These are phyloP conservation scores for Pythium scleroteichum DNA, from an alignment of 352 stramenopile species.

Conservation along the genomic window DNA sequence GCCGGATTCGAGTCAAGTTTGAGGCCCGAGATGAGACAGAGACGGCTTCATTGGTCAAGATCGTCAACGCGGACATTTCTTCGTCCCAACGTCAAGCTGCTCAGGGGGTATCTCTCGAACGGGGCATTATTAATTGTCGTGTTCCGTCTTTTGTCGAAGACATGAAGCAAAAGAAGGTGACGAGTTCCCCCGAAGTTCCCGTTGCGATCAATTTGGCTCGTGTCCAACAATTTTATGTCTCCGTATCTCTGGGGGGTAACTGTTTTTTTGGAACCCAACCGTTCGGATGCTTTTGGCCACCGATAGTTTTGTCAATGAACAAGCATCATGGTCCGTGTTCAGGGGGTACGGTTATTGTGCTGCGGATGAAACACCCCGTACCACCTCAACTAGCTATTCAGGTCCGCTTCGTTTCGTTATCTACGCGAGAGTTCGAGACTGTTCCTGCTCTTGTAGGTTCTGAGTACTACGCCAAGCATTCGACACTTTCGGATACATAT, in stretches of 20 bases:
- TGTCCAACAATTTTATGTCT: constrained; percentile 41
- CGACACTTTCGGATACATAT: too few relatives aligned
- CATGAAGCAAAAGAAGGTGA: constrained; percentile 28
- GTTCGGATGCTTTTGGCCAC: constrained; percentile 60
- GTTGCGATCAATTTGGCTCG: constrained; percentile 1
- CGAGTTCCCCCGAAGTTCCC: neutral
- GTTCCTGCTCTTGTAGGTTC: constrained; percentile 24
- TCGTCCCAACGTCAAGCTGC: neutral
- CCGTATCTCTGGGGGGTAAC: constrained; percentile 44
- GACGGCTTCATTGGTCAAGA: constrained; percentile 28
- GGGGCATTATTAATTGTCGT: constrained; percentile 38
- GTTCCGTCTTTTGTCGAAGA: constrained; percentile 61
- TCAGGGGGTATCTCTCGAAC: constrained; percentile 2
- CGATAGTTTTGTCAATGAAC: constrained; percentile 58
- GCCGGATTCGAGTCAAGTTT: constrained; percentile 50
- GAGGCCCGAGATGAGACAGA: constrained; percentile 36
- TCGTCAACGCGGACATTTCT: constrained; percentile 31
- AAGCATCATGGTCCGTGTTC: constrained; percentile 68
- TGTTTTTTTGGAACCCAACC: constrained; percentile 43
- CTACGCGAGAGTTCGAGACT: constrained; percentile 23
- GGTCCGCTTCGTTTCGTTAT: constrained; percentile 54
- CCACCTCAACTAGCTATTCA: constrained; percentile 43
- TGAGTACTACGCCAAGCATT: constrained; percentile 9
- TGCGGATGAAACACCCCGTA: constrained; percentile 78
- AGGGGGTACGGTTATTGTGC: constrained; percentile 51